Conservation (phyloP, 2,329 filamentous ascomycete species). For the Biscogniauxia marginata region DNA sequence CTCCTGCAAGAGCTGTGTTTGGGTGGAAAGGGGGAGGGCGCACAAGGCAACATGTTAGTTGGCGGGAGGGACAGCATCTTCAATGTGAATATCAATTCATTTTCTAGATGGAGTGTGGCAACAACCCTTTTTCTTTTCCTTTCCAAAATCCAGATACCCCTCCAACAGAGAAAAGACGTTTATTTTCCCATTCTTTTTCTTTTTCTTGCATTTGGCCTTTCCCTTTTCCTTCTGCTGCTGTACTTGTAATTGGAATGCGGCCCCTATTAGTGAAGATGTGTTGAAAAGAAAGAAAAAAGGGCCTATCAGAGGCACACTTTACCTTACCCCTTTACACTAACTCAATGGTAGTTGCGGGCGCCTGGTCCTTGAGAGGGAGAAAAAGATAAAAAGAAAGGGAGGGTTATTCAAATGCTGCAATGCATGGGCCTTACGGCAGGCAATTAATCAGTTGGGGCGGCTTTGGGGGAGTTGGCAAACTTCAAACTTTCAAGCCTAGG, state of each 20-base stretch:
- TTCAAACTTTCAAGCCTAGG: too few relatives aligned
- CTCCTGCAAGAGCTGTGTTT: neutral
- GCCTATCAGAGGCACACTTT: too few relatives aligned
- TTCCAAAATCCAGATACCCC: constrained; percentile 11
- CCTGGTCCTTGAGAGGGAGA: neutral
- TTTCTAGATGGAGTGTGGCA: constrained; percentile 13
- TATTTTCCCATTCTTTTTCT: neutral
- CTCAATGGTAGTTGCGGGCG: neutral
- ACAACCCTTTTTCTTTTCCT: constrained; percentile 5
- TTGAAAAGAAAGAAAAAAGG: neutral
- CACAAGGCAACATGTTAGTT: neutral
- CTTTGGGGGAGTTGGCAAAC: too few relatives aligned
- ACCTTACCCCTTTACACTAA: neutral
- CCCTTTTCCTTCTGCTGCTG: neutral
- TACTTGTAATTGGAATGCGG: neutral
- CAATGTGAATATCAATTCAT: neutral
- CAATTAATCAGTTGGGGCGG: too few relatives aligned
- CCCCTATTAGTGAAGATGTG: too few relatives aligned
- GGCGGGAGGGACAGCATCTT: neutral
- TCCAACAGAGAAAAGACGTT: constrained; percentile 4
- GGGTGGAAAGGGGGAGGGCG: neutral
- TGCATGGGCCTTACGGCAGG: too few relatives aligned
- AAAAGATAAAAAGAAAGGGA: neutral
- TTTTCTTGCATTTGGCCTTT: neutral
- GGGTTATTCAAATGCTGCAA: too few relatives aligned